Conservation (phyloP, 768 basidiomycete genomes). For the Tephrocybe sp. region DNA sequence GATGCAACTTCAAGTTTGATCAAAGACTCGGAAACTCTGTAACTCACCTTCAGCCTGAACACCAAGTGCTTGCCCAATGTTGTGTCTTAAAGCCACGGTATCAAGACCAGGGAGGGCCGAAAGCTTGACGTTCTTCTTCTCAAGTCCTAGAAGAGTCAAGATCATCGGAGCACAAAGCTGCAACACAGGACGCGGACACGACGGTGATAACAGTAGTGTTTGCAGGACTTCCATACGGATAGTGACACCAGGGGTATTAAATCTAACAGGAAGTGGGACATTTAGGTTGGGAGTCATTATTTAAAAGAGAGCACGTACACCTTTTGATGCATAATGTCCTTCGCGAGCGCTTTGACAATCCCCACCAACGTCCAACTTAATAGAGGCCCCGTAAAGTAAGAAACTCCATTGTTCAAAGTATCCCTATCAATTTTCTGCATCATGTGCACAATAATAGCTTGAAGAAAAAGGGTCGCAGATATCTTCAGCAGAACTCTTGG, state of each 20-base stretch:
- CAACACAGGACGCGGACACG: slow-evolving; percentile 65
- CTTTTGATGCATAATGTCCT: slow-evolving; percentile 57
- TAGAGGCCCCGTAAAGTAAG: slow-evolving; percentile 71
- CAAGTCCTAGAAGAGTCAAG: slow-evolving; percentile 39
- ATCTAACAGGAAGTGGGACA: neutral
- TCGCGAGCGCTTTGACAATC: slow-evolving; percentile 59
- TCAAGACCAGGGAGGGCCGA: slow-evolving; percentile 19
- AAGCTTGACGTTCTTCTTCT: slow-evolving; percentile 25
- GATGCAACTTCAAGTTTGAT: slow-evolving; percentile 11
- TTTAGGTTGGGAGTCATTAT: neutral
- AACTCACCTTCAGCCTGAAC: slow-evolving; percentile 34
- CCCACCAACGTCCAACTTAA: slow-evolving; percentile 81
- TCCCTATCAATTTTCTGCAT: slow-evolving; percentile 64
- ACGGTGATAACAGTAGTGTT: slow-evolving; percentile 57
- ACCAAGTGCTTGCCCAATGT: slow-evolving; percentile 37
- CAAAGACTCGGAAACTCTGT: neutral
- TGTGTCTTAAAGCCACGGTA: slow-evolving; percentile 33
- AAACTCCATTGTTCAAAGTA: slow-evolving; percentile 67
- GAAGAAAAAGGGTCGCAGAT: slow-evolving; percentile 62
- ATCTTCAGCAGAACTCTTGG: slow-evolving; percentile 67
- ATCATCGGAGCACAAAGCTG: slow-evolving; percentile 59
- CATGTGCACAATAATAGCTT: slow-evolving; percentile 49
- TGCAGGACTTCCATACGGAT: slow-evolving; percentile 65
- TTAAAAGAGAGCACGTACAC: slow-evolving; percentile 32
- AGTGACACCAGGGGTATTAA: slow-evolving; percentile 24